These are phyloP conservation scores for Chondrostereum purpureum DNA, from an alignment of 1,284 basidiomycete genomes.

Conservation along the genomic window DNA sequence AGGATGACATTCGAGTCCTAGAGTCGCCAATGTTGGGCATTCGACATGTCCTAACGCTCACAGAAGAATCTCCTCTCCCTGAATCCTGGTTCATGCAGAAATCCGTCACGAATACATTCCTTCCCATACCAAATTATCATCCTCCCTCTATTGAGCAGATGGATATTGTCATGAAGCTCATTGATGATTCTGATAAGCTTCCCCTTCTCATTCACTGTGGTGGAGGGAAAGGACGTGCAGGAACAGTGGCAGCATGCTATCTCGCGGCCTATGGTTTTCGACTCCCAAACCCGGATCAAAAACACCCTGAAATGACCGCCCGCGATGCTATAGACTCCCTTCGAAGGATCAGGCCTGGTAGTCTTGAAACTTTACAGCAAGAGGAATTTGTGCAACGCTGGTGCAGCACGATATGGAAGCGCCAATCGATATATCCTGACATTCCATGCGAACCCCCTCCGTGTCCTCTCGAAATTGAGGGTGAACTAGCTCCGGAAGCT, in stretches of 20 bases:
- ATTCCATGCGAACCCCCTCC: constrained; percentile 42
- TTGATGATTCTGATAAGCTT: constrained; percentile 36
- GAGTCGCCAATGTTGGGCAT: constrained; percentile 42
- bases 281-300: constrained; percentile 27
- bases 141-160: constrained; percentile 55
- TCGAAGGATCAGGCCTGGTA: constrained; percentile 45
- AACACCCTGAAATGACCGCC: constrained; percentile 42
- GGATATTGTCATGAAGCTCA: constrained; percentile 44
- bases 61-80: constrained; percentile 47
- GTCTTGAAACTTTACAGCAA: constrained; percentile 49
- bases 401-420: constrained; percentile 56
- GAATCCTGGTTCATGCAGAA: constrained; percentile 39
- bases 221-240: constrained; percentile 57
- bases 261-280: constrained; percentile 50
- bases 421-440: constrained; percentile 41
- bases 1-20: constrained; percentile 43
- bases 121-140: constrained; percentile 47
- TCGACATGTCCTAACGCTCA: constrained; percentile 51
- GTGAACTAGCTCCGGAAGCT: constrained; percentile 23
- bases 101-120: constrained; percentile 44
- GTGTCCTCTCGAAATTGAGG: constrained; percentile 38
- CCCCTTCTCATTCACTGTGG: constrained; percentile 57
- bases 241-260: constrained; percentile 56
- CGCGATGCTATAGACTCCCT: constrained; percentile 39
- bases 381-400: constrained; percentile 49